Evolutionary conservation across 2,329 filamentous ascomycete genomes (phyloP), one percentile per base, ranked within the genome.

Genomic region (Cucurbitaria berberidis): DNA sequence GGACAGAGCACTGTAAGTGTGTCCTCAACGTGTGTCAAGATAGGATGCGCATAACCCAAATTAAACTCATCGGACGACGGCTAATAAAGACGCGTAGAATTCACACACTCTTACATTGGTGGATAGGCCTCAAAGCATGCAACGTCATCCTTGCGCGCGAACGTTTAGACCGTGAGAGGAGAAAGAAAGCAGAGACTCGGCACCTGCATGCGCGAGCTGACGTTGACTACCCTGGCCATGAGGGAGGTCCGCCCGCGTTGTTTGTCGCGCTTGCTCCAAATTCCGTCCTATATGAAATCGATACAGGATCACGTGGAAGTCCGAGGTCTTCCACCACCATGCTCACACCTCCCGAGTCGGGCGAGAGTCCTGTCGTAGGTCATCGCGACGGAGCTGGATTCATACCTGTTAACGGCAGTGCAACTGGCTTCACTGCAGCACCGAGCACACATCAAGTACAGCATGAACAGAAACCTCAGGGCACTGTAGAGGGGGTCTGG

Each of bases 121-220:
- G 71, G 71, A 68, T 72, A 29, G 71, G 71, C 3, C 64, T 72
- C 34, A 74, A 74, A 53, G 71, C 69, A 21, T 73, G 69, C 55
- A 74, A 74, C 48, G 70, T 73, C 26, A 73, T 74, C 19, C 53
- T 73, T 38, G 71, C 71, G 18, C 70, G 71, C 29, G 70, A 73
- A 35, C 68, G 71, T 11, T 51, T 72, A 21, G 71, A 70, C 39
- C 69, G 71, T 22, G 70, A 73, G 47, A 60, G 69, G 43, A 66
- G 68, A 43, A 73, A 72, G 55, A 74, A 73, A 49, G 67, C 71
- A 53, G 67, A 72, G 38, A 65, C n/a, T n/a, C n/a, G n/a, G n/a
- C n/a, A 62, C 29, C 64, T 66, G 35, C 67, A 65, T 43, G 63
- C 67, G 19, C 65, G 67, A 57, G 58, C 59, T 39, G 67, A 71